Evolutionary conservation across 1,139 yeast genomes (phyloP).

Genomic region (Suhomyces wounanorum): DNA sequence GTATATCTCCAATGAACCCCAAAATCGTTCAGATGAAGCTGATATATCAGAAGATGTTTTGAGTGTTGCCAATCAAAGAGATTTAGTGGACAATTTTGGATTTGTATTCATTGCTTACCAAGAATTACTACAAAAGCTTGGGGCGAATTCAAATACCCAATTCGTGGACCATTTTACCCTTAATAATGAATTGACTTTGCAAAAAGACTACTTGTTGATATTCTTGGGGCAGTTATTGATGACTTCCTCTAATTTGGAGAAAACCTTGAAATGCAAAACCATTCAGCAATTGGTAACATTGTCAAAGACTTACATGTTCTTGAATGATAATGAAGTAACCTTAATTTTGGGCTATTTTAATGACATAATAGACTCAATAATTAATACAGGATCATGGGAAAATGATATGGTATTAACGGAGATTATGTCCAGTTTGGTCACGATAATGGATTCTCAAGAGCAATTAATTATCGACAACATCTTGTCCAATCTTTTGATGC

Average conservation of each 20-base stretch:
- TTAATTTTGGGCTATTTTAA: constrained; percentile 68
- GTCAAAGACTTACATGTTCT: constrained; percentile 46
- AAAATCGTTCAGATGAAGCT: constrained; percentile 11
- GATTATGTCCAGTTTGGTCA: constrained; percentile 54
- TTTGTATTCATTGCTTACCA: constrained; percentile 45
- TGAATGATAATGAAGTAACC: constrained; percentile 56
- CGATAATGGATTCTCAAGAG: constrained; percentile 36
- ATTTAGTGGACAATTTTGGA: constrained; percentile 60
- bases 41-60: constrained; percentile 33
- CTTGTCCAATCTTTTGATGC: constrained; percentile 58
- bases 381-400: constrained; percentile 39
- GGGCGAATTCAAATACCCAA: constrained; percentile 13
- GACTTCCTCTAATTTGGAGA: constrained; percentile 65
- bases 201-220: constrained; percentile 68
- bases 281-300: constrained; percentile 64
- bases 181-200: constrained; percentile 33
- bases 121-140: constrained; percentile 21
- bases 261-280: constrained; percentile 66
- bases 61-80: constrained; percentile 58
- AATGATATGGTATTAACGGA: constrained; percentile 35
- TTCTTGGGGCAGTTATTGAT: constrained; percentile 67
- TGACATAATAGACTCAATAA: constrained; percentile 46
- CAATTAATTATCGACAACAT: constrained; percentile 56
- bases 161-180: constrained; percentile 16
- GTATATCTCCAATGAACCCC: constrained; percentile 27